A percentile compares a stretch with the other conserved stretches of the same genome.
phyloP scores from a whole-genome alignment of 2,329 filamentous ascomycete species.

The Coniochaeta pulveracea region DNA sequence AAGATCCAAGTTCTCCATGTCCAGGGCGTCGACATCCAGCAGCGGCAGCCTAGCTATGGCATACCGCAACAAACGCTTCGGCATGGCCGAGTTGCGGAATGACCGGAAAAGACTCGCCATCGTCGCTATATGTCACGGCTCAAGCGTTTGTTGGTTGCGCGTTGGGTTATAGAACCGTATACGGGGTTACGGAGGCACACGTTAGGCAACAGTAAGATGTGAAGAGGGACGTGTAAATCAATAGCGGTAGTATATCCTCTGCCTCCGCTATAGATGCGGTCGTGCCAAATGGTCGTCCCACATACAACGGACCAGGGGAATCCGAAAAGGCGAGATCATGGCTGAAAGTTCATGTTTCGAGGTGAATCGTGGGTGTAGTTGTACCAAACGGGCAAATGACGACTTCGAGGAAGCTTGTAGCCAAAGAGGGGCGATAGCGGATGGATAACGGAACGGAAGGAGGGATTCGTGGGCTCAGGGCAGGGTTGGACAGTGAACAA shows the following conservation, averaged over 20 bases:
- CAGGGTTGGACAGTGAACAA: too few relatives aligned
- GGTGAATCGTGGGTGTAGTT: constrained; percentile 9
- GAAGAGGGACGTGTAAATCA: too few relatives aligned
- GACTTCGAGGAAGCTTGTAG: too few relatives aligned
- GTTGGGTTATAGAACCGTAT: neutral
- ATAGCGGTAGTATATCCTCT: too few relatives aligned
- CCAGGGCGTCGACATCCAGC: constrained; percentile 76
- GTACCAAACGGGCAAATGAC: too few relatives aligned
- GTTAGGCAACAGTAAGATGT: neutral
- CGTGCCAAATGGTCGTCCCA: constrained; percentile 1
- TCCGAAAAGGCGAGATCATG: constrained; percentile 3
- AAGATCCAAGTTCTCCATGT: constrained; percentile 78
- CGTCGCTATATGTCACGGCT: too few relatives aligned
- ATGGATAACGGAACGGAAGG: too few relatives aligned
- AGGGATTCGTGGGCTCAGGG: too few relatives aligned
- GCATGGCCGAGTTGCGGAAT: constrained; percentile 60
- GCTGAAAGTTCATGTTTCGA: constrained; percentile 13
- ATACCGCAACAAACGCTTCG: constrained; percentile 82
- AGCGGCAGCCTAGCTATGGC: constrained; percentile 74
- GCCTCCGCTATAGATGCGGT: neutral
- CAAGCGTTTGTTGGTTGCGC: constrained; percentile 6
- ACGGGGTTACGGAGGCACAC: neutral
- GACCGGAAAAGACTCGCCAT: constrained; percentile 66
- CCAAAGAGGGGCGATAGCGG: too few relatives aligned
- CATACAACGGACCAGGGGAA: neutral